phyloP scores from a whole-genome alignment of 495 filamentous ascomycete species.

The Collariella sp. region DNA sequence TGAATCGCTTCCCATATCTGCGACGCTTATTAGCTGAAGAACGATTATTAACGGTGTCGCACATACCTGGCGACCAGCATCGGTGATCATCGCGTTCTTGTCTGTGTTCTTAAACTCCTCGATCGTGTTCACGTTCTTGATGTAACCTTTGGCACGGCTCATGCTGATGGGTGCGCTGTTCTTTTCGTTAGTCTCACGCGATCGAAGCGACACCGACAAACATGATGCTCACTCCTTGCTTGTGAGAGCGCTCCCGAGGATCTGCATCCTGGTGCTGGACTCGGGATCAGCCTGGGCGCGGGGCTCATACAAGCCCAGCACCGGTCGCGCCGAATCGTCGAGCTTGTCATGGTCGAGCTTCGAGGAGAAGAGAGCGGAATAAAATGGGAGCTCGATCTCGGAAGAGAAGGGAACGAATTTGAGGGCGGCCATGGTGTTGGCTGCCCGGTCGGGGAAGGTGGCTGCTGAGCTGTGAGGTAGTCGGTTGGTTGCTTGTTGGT shows the following conservation, averaged over 20 bases:
- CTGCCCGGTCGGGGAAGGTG: background rate
- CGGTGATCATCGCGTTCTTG: slow-evolving; percentile 60
- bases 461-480: background rate
- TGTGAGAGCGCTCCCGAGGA: slow-evolving; percentile 76
- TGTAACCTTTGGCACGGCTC: slow-evolving; percentile 82
- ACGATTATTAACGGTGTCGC: background rate
- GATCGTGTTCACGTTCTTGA: slow-evolving; percentile 92
- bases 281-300: slow-evolving; percentile 58
- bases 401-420: slow-evolving; percentile 80
- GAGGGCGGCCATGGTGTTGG: slow-evolving; percentile 15
- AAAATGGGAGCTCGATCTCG: slow-evolving; percentile 92
- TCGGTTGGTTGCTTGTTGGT: background rate
- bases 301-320: slow-evolving; percentile 86
- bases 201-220: background rate
- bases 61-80: slow-evolving; percentile 65
- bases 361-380: slow-evolving; percentile 72
- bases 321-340: slow-evolving; percentile 76
- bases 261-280: slow-evolving; percentile 73
- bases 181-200: background rate
- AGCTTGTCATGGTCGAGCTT: slow-evolving; percentile 97
- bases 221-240: slow-evolving; percentile 66
- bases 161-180: slow-evolving; percentile 62
- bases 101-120: slow-evolving; percentile 81
- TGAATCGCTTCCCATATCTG: slow-evolving; percentile 96
- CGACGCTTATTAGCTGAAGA: slow-evolving; percentile 2